Percentiles rank a stretch among this genome's conserved stretches.
Evolutionary conservation across 2,329 filamentous ascomycete genomes (phyloP).

Genomic region (Emericellopsis atlantica): DNA sequence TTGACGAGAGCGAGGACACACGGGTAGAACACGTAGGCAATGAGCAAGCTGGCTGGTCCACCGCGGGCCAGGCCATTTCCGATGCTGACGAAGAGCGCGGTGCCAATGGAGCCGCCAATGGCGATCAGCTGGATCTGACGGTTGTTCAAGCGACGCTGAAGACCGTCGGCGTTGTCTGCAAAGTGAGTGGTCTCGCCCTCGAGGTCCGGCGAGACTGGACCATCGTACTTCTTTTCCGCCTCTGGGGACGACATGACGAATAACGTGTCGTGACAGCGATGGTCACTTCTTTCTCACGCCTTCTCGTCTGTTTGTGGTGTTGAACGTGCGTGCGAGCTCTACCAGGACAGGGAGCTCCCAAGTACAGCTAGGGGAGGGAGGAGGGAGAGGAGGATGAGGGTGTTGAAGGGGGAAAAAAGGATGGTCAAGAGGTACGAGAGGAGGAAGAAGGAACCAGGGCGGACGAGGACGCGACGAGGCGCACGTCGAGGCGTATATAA

Average conservation of each 20-base stretch:
- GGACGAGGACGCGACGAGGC: not conserved
- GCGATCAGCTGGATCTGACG: conserved; percentile 39
- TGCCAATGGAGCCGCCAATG: conserved; percentile 37
- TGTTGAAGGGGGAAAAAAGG: not conserved
- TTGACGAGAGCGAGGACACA: conserved; percentile 42
- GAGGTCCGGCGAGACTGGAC: conserved; percentile 5
- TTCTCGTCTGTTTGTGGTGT: too few relatives aligned
- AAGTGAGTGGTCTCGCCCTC: conserved; percentile 8
- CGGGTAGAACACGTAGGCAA: conserved; percentile 40
- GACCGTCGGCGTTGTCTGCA: conserved; percentile 19
- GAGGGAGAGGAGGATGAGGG: not conserved
- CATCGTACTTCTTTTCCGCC: conserved; percentile 13
- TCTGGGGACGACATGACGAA: conserved; percentile 9
- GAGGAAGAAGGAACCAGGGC: not conserved
- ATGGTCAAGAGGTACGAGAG: not conserved
- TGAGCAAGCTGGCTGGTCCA: conserved; percentile 30
- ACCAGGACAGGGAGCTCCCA: too few relatives aligned
- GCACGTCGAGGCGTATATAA: not conserved
- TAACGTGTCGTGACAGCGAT: not conserved
- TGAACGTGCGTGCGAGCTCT: too few relatives aligned
- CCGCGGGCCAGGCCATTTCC: conserved; percentile 28
- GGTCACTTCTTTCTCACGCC: too few relatives aligned
- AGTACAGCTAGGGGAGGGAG: not conserved
- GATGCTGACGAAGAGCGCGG: conserved; percentile 42
- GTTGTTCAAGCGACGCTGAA: conserved; percentile 28